Conservation (phyloP, 2,329 filamentous ascomycete genomes). For the Onygenales sp. region DNA sequence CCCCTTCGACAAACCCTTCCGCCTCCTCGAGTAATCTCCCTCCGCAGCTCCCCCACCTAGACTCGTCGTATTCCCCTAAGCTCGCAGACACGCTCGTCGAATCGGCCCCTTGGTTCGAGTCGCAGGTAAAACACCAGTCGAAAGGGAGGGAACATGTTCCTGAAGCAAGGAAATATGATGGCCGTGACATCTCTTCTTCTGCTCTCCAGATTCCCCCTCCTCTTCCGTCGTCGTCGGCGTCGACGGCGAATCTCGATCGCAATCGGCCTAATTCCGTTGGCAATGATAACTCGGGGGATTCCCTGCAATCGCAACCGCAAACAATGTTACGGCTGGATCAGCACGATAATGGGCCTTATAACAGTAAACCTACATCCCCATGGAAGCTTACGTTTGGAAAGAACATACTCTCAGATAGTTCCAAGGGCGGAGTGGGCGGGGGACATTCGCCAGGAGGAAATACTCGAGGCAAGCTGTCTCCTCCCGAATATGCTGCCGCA, state of each 20-base stretch:
- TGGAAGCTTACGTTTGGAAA: conserved; percentile 28
- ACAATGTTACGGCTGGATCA: conserved; percentile 4
- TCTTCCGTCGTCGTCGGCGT: too few relatives aligned
- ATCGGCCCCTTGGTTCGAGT: conserved; percentile 12
- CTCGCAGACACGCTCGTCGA: conserved; percentile 21
- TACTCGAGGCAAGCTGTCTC: conserved; percentile 20
- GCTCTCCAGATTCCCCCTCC: too few relatives aligned
- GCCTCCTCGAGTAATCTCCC: conserved; percentile 19
- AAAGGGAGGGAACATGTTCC: not conserved
- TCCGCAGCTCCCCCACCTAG: not conserved
- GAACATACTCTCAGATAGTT: conserved; percentile 15
- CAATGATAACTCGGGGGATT: not conserved
- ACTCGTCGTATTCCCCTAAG: conserved; percentile 19
- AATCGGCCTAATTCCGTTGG: not conserved
- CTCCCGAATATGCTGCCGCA: conserved; percentile 2
- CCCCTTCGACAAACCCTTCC: conserved; percentile 14
- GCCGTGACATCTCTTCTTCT: not conserved
- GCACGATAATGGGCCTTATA: conserved; percentile 10
- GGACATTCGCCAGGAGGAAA: conserved; percentile 15
- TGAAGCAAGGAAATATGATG: not conserved
- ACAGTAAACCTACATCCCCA: conserved; percentile 24
- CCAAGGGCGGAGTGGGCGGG: conserved; percentile 20
- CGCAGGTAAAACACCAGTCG: not conserved
- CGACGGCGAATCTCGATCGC: not conserved
- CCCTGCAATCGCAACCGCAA: not conserved